These are phyloP conservation scores for Colletotrichum sp. DNA, from an alignment of 2,329 filamentous ascomycete genomes.

Conservation along the genomic window DNA sequence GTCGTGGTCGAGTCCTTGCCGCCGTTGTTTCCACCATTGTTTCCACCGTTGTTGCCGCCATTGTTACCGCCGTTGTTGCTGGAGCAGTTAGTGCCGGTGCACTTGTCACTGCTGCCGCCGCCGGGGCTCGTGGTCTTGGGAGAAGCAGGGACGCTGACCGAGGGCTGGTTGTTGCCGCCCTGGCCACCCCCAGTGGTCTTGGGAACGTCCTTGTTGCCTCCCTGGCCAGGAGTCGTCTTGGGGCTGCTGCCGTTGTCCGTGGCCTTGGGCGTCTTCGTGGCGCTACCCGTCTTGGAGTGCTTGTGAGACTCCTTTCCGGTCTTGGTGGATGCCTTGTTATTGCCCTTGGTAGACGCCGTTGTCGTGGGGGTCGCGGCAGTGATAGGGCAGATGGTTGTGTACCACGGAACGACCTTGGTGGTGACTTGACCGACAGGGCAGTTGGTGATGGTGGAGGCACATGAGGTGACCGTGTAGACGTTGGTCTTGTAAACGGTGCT, in stretches of 20 bases:
- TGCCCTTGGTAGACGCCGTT: neutral
- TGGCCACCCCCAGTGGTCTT: neutral
- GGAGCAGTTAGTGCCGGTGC: neutral
- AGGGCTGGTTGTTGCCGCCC: neutral
- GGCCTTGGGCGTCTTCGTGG: constrained; percentile 36
- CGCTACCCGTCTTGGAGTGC: constrained; percentile 18
- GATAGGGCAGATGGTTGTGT: constrained; percentile 49
- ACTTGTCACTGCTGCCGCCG: neutral
- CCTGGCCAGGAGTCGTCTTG: neutral
- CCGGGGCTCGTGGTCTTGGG: neutral
- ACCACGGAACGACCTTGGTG: constrained; percentile 36
- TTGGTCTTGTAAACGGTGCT: constrained; percentile 44
- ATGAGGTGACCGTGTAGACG: constrained; percentile 61
- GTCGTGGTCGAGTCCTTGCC: neutral
- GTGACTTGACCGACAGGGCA: constrained; percentile 42
- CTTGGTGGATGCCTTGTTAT: neutral
- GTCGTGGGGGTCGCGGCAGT: constrained; percentile 10
- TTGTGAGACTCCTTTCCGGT: neutral
- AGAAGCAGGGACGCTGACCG: neutral
- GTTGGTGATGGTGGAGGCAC: constrained; percentile 46
- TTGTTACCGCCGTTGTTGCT: neutral
- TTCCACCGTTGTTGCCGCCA: neutral
- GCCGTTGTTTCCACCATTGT: neutral
- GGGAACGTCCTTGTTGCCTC: neutral
- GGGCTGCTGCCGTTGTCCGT: neutral